Evolutionary conservation across 2,329 filamentous ascomycete species (phyloP).

Genomic region (Malbranchea zuffiana): DNA sequence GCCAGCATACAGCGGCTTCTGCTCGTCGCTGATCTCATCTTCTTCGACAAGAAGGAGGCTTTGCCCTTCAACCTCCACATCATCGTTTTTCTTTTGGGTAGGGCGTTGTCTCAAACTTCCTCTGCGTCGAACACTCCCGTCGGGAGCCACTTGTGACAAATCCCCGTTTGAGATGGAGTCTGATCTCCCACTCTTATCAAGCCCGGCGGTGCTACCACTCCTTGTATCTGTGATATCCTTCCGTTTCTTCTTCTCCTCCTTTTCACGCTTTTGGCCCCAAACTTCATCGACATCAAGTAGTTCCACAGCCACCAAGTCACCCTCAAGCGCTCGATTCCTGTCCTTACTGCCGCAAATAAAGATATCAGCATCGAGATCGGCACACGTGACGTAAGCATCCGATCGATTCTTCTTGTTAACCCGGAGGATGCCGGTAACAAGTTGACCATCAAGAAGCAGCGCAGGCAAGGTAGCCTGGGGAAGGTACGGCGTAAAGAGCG

Average conservation of each 20-base stretch:
- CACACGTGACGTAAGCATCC: slow-evolving; percentile 92
- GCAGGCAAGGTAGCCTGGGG: slow-evolving; percentile 89
- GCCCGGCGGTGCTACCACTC: slow-evolving; percentile 61
- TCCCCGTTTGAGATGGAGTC: slow-evolving; percentile 53
- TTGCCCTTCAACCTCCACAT: slow-evolving; percentile 96
- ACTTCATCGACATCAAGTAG: slow-evolving; percentile 96
- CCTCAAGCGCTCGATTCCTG: slow-evolving; percentile 90
- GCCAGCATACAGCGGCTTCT: slow-evolving; percentile 92
- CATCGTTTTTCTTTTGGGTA: slow-evolving; percentile 99
- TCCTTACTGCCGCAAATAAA: slow-evolving; percentile 99
- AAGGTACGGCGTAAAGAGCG: slow-evolving; percentile 93
- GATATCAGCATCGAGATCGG: slow-evolving; percentile 92
- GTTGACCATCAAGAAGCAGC: slow-evolving; percentile 78
- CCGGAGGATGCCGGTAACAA: slow-evolving; percentile 89
- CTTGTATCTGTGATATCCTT: slow-evolving; percentile 96
- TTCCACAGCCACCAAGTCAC: slow-evolving; percentile 89
- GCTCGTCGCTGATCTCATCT: slow-evolving; percentile 96
- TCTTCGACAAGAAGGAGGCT: slow-evolving; percentile 94
- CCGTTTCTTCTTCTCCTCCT: slow-evolving; percentile 99
- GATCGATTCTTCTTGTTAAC: slow-evolving; percentile 99
- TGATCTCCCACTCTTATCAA: slow-evolving; percentile 47
- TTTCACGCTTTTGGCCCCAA: slow-evolving; percentile 97
- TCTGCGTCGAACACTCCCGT: slow-evolving; percentile 80
- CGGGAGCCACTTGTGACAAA: slow-evolving; percentile 50
- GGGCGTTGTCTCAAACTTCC: slow-evolving; percentile 93